Base-by-base conservation (phyloP, 1,139 yeast species). In the Magnusiomyces fungicola region DNA sequence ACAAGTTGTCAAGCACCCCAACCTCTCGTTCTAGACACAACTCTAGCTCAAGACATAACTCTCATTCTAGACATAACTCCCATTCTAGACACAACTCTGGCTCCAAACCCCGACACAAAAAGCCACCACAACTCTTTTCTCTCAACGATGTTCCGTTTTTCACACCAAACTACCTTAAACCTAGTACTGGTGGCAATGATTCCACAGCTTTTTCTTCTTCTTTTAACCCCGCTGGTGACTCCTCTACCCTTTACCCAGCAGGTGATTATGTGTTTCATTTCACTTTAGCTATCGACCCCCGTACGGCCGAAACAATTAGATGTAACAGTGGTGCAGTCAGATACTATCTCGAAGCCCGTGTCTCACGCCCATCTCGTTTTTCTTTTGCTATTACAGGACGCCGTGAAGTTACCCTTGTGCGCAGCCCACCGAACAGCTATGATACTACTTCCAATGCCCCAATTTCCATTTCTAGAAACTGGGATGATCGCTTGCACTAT, bases 371-470 rank as follows among this genome's bases (percentile, higher is more conserved):
- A 9, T 64, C 67, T n/a, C 55, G 68, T 6, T 64, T 67, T 52
- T 50, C 62, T 24, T 54, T 64, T 46, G 66, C 65, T 53, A 53
- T 65, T 25, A 56, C 58, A 19, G 68, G 64, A 16, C 57, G 57
- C 42, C 58, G 60, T 24, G 65, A 68, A 45, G 69, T 67, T 41
- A 61, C 61, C 40, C 75, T 80, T 60, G 80, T 87, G 3, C 72
- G 96, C 53, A 78, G 86, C 0, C 96, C 96, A 1, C 96, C 96
- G 0, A 76, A 81, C n/a, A 75, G 76, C 55, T 87, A 89, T 1
- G 64, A 64, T 27, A 72, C 80, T 32, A 78, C 88, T 0, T 78
- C 84, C 3, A 85, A 85, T 62, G 86, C 84, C 60, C 95, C 96
- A 0, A 79, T 89, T 30, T 85, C 82, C 62, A 88, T 89, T 27